These are phyloP conservation scores for Penicillium verhagenii DNA, from an alignment of 495 filamentous ascomycete species.

Conservation along the genomic window DNA sequence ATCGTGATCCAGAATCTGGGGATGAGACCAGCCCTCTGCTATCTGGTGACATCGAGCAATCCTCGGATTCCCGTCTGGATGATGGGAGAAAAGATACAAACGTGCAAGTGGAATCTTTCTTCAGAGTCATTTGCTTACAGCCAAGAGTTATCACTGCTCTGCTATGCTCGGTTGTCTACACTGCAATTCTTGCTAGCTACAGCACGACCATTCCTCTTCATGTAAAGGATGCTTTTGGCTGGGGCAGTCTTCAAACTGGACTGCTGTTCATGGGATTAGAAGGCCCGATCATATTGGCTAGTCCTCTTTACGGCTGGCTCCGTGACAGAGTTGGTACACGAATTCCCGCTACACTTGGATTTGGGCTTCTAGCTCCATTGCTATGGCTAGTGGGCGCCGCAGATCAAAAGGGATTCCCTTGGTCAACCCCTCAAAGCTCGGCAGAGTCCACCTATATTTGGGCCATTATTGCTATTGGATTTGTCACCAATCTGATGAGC, in stretches of 20 bases:
- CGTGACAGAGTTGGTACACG: conserved; percentile 1
- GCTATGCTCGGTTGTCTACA: neutral
- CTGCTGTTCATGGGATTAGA: neutral
- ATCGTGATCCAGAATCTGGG: too few relatives aligned
- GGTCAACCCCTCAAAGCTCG: too few relatives aligned
- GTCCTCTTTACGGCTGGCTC: conserved; percentile 4
- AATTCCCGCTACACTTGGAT: neutral
- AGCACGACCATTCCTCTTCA: conserved; percentile 8
- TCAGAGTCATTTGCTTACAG: neutral
- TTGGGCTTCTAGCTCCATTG: neutral
- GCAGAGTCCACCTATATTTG: too few relatives aligned
- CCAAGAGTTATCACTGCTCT: neutral
- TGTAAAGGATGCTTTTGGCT: conserved; percentile 7
- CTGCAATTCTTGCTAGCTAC: conserved; percentile 1
- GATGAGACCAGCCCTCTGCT: neutral
- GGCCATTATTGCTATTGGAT: too few relatives aligned
- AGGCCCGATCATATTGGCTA: neutral
- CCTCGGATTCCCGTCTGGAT: too few relatives aligned
- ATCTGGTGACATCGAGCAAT: too few relatives aligned
- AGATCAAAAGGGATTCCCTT: too few relatives aligned
- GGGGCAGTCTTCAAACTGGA: neutral
- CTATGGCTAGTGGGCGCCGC: too few relatives aligned
- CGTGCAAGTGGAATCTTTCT: neutral
- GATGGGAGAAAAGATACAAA: too few relatives aligned
- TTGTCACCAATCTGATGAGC: too few relatives aligned